Base-by-base conservation (phyloP, 352 stramenopile genomes). In the Globisporangium radiosum region DNA sequence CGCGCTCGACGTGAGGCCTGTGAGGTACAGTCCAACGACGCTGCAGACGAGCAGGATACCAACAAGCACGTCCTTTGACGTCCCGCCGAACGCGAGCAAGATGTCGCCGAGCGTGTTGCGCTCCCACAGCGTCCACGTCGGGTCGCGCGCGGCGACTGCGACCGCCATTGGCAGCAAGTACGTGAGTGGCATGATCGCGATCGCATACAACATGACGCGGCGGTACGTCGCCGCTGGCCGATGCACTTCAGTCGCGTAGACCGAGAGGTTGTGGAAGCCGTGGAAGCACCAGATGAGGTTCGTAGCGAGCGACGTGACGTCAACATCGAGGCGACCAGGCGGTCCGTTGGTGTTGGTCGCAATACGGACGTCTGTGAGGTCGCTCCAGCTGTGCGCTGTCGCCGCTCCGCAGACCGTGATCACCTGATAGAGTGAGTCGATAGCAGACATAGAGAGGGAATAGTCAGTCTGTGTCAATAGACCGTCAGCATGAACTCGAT, bases 191-290 rank as follows among this genome's bases (percentile, higher is more conserved):
- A 81, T 71, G 8, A 85, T 49, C 17, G 54, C 19, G 33, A 69
- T 60, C 7, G 72, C 70, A 43, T 77, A 50, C 33, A 75, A 65
- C 64, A 85, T 67, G 37, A 86, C 72, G 7, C 68, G 68, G 4
- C 66, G 60, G 59, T 81, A 88, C 17, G 69, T 76, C 1, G 33
- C 51, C 25, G 60, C 45, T 0, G 75, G 73, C 10, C 82, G 45
- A 10, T 64, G 50, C 49, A 88, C 75, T 45, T 69, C 75, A 11
- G 68, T 70, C 9, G 65, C 73, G 47, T 83, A 78, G 33, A 83
- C 70, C 6, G 75, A 81, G 37, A 88, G 44, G 40, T 85, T 86
- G 51, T 73, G 65, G 58, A 81, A 85, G 9, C 75, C 78, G 52
- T 76, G 79, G 58, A 72, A 88, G 65, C 69, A 71, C 73, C 73